Conservation (phyloP, 1,284 basidiomycete genomes). For the Ceratobasidium theobromae region DNA sequence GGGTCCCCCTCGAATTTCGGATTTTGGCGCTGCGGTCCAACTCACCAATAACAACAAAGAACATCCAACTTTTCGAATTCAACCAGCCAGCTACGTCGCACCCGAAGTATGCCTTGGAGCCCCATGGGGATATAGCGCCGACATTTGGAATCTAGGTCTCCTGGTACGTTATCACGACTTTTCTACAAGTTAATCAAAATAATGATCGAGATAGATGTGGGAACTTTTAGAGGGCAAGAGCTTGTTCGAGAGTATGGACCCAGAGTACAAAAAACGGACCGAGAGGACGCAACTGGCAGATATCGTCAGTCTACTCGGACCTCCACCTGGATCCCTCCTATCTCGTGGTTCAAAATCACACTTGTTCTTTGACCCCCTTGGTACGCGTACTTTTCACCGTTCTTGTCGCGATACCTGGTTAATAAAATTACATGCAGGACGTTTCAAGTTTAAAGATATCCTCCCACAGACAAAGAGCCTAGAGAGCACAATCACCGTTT, state of each 20-base stretch:
- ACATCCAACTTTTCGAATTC: not conserved
- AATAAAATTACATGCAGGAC: not conserved
- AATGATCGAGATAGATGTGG: not conserved
- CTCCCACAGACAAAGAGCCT: not conserved
- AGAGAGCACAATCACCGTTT: not conserved
- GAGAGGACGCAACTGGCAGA: not conserved
- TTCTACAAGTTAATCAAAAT: not conserved
- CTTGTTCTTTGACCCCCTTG: not conserved
- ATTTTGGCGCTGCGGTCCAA: not conserved
- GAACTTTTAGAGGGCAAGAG: not conserved
- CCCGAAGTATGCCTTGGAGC: not conserved
- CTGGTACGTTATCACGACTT: not conserved
- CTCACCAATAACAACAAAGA: too few relatives aligned
- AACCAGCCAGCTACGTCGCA: not conserved
- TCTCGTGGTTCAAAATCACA: not conserved
- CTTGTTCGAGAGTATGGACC: not conserved
- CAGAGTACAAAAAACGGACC: not conserved
- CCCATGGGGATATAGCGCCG: not conserved
- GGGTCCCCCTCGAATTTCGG: not conserved
- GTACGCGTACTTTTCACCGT: not conserved
- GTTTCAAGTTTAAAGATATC: not conserved
- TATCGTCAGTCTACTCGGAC: not conserved
- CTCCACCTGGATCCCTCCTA: not conserved
- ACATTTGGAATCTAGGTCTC: conserved; percentile 7
- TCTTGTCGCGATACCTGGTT: not conserved